phyloP scores from a whole-genome alignment of 2,329 filamentous ascomycete genomes.

The Botrytis fabae region DNA sequence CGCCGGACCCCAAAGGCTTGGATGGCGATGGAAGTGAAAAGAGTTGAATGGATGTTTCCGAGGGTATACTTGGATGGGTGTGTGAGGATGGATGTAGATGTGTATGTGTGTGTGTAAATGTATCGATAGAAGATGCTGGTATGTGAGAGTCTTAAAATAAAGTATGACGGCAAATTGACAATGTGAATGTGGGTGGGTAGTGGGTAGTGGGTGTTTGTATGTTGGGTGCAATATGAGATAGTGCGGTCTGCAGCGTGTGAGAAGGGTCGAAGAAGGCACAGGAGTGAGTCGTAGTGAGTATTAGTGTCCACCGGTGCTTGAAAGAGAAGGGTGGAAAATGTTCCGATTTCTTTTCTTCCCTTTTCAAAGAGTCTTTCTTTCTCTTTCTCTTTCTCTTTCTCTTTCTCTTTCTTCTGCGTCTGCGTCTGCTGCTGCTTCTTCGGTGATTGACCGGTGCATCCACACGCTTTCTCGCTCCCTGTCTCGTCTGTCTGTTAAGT shows the following conservation, averaged over 20 bases:
- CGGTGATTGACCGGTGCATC: background rate
- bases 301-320: background rate
- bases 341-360: constrained; percentile 20
- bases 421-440: background rate
- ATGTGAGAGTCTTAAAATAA: background rate
- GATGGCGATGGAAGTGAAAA: background rate
- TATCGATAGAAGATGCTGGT: background rate
- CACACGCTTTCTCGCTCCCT: background rate
- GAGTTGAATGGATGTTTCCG: background rate
- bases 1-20: constrained; percentile 10
- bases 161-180: constrained; percentile 3
- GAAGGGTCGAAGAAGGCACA: background rate
- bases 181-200: background rate
- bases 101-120: background rate
- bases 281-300: background rate
- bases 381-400: background rate
- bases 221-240: background rate
- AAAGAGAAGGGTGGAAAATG: background rate
- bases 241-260: background rate
- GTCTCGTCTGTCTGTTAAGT: background rate
- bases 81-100: background rate
- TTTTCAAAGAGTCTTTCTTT: constrained; percentile 3
- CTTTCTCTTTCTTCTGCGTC: too few relatives aligned
- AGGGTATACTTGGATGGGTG: background rate
- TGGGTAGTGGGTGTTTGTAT: background rate